These are phyloP conservation scores for Moricandia moricandioides DNA, from an alignment of 345 rosid species.

Conservation along the genomic window DNA sequence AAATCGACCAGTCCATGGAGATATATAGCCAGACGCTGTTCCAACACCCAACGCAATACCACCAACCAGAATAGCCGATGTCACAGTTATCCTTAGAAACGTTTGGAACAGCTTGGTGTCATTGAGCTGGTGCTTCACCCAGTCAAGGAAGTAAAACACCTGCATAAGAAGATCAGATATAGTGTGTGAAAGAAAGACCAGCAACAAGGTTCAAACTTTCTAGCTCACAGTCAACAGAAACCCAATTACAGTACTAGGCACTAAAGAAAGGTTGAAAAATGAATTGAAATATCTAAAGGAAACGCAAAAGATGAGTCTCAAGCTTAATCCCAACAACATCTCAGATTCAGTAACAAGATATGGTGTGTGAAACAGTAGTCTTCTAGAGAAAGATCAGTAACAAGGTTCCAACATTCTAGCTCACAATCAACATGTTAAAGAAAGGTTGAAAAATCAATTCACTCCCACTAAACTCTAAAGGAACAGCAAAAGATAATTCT, in stretches of 20 bases:
- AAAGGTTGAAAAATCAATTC: not conserved
- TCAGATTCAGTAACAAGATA: not conserved
- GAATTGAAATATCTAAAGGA: not conserved
- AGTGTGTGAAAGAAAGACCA: not conserved
- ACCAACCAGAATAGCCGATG: slow-evolving; percentile 66
- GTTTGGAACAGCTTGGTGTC: slow-evolving; percentile 84
- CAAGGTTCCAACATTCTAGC: not conserved
- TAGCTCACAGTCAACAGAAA: not conserved
- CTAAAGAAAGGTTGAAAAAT: not conserved
- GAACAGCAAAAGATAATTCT: not conserved
- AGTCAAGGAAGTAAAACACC: slow-evolving; percentile 94
- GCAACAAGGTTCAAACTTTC: not conserved
- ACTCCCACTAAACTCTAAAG: not conserved
- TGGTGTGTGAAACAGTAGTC: not conserved
- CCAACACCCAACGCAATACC: slow-evolving; percentile 83
- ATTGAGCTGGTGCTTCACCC: slow-evolving; percentile 84
- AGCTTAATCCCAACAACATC: not conserved
- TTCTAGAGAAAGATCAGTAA: not conserved
- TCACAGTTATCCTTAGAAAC: slow-evolving; percentile 81
- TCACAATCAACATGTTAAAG: not conserved
- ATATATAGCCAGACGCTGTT: slow-evolving; percentile 92
- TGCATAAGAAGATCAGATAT: slow-evolving; percentile 30
- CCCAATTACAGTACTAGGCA: not conserved
- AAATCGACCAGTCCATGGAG: slow-evolving; percentile 99
- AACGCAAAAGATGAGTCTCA: not conserved